phyloP scores from a whole-genome alignment of 768 basidiomycete genomes.

The Pholiota microspora region DNA sequence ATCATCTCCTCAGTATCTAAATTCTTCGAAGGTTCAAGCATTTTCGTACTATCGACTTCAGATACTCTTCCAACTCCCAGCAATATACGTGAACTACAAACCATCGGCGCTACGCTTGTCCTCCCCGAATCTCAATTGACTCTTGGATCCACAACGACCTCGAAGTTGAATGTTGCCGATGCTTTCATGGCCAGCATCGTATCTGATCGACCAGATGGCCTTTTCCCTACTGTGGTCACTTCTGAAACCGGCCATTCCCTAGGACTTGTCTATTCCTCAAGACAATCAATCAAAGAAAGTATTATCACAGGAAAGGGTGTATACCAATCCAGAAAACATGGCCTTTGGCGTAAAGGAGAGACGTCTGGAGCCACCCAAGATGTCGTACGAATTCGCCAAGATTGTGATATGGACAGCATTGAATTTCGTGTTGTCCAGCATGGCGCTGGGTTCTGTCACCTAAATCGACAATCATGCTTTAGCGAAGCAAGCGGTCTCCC shows the following conservation, averaged over 20 bases:
- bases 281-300: slow-evolving; percentile 80
- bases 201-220: slow-evolving; percentile 88
- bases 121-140: slow-evolving; percentile 74
- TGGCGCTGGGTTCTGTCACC: slow-evolving; percentile 92
- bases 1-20: slow-evolving; percentile 74
- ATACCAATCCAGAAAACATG: slow-evolving; percentile 95
- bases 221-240: slow-evolving; percentile 91
- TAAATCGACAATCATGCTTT: slow-evolving; percentile 86
- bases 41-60: slow-evolving; percentile 58
- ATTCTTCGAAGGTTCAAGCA: slow-evolving; percentile 63
- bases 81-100: slow-evolving; percentile 57
- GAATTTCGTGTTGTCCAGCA: slow-evolving; percentile 90
- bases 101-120: slow-evolving; percentile 62
- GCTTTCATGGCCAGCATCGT: slow-evolving; percentile 80
- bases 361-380: slow-evolving; percentile 94
- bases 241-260: slow-evolving; percentile 75
- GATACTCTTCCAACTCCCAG: slow-evolving; percentile 53
- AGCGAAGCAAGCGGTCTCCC: slow-evolving; percentile 76
- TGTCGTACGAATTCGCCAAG: slow-evolving; percentile 75
- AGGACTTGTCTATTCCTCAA: slow-evolving; percentile 94
- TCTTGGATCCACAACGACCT: slow-evolving; percentile 45
- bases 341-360: slow-evolving; percentile 96
- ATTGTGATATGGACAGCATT: slow-evolving; percentile 92
- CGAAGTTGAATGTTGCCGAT: slow-evolving; percentile 73
- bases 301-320: slow-evolving; percentile 88